Conservation (phyloP, 176 grass and related monocot species). For the Juncus effusus region DNA sequence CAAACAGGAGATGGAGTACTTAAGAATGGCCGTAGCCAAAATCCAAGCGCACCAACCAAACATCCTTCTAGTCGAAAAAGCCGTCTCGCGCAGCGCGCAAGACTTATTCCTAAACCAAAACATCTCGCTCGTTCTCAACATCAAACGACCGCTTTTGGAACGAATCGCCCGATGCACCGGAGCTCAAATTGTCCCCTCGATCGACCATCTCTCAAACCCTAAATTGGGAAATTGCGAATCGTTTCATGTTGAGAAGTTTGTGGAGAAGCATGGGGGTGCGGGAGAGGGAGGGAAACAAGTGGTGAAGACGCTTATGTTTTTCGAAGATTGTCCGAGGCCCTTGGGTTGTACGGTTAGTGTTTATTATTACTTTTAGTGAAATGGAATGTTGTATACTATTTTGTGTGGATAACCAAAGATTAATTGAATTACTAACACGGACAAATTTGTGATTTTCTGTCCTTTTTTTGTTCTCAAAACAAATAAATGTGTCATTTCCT, state of each 20-base stretch:
- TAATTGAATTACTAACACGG: too few species aligned
- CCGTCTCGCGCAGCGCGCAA: slow-evolving; percentile 87
- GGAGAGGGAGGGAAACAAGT: slow-evolving; percentile 70
- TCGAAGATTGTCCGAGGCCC: slow-evolving; percentile 87
- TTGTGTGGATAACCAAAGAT: too few species aligned
- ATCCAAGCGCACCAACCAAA: slow-evolving; percentile 88
- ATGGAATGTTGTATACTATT: neutral
- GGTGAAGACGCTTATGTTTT: slow-evolving; percentile 96
- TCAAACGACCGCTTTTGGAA: slow-evolving; percentile 85
- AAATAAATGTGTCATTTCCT: too few species aligned
- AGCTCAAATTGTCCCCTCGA: slow-evolving; percentile 83
- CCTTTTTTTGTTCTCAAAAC: too few species aligned
- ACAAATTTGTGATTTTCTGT: too few species aligned
- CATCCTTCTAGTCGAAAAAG: slow-evolving; percentile 94
- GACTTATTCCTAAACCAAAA: slow-evolving; percentile 83
- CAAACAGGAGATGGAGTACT: slow-evolving; percentile 88
- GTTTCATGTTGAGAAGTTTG: slow-evolving; percentile 93
- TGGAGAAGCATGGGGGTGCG: slow-evolving; percentile 82
- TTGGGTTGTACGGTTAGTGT: slow-evolving; percentile 96
- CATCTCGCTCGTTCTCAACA: slow-evolving; percentile 94
- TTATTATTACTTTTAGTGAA: slow-evolving; percentile 5
- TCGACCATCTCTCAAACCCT: slow-evolving; percentile 82
- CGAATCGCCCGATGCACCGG: slow-evolving; percentile 93
- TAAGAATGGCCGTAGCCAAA: slow-evolving; percentile 96
- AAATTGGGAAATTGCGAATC: slow-evolving; percentile 85